Evolutionary conservation across 495 filamentous ascomycete species (phyloP).

Genomic region (Penicillium egyptiacum): DNA sequence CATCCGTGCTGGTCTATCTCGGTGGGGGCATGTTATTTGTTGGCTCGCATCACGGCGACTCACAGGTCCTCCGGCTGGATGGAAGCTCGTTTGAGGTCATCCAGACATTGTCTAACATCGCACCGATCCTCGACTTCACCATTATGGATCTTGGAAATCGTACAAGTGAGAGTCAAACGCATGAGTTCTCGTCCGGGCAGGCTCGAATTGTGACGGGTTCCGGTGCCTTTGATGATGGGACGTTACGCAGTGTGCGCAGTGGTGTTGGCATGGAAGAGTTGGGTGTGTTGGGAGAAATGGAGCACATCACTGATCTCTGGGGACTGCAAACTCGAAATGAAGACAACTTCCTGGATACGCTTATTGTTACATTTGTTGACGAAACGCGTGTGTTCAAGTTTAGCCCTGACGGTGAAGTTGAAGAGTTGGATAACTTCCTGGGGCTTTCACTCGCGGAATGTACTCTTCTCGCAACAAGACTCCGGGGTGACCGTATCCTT

Average conservation of each 20-base stretch:
- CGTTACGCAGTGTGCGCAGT: slow-evolving; percentile 82
- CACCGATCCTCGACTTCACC: slow-evolving; percentile 87
- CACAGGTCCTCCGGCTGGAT: slow-evolving; percentile 71
- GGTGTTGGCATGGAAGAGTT: slow-evolving; percentile 92
- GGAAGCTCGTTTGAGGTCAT: slow-evolving; percentile 59
- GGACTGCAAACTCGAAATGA: slow-evolving; percentile 53
- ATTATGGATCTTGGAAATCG: slow-evolving; percentile 93
- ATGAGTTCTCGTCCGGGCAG: slow-evolving; percentile 92
- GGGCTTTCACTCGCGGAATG: slow-evolving; percentile 67
- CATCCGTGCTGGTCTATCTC: slow-evolving; percentile 76
- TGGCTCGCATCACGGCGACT: slow-evolving; percentile 90
- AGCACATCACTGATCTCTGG: slow-evolving; percentile 70
- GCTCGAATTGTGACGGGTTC: slow-evolving; percentile 91
- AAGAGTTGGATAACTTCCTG: slow-evolving; percentile 74
- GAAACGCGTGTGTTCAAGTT: slow-evolving; percentile 86
- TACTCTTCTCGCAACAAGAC: slow-evolving; percentile 69
- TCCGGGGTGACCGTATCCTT: slow-evolving; percentile 62
- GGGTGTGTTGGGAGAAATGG: slow-evolving; percentile 77
- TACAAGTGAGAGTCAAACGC: slow-evolving; percentile 70
- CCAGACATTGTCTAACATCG: slow-evolving; percentile 81
- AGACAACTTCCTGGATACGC: slow-evolving; percentile 58
- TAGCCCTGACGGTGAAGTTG: slow-evolving; percentile 69
- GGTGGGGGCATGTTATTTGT: slow-evolving; percentile 75
- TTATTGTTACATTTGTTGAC: slow-evolving; percentile 77
- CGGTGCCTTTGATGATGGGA: slow-evolving; percentile 83